A percentile compares a stretch with the other conserved stretches of the same genome.
Evolutionary conservation across 2,329 filamentous ascomycete genomes (phyloP).

Genomic region (Lachnum nothofagi): DNA sequence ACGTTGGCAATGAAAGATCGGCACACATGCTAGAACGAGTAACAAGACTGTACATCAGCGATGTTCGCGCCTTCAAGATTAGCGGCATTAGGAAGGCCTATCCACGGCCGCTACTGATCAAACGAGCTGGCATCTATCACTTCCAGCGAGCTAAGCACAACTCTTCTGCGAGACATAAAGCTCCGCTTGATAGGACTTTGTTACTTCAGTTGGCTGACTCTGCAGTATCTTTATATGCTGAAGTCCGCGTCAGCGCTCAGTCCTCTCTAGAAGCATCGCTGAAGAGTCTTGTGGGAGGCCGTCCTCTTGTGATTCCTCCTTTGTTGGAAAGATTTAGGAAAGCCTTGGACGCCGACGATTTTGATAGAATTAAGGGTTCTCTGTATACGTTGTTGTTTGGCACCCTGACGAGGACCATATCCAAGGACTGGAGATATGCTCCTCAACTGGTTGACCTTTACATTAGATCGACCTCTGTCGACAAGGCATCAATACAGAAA

Average conservation of each 20-base stretch:
- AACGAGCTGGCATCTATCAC: constrained; percentile 90
- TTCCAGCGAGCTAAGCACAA: constrained; percentile 92
- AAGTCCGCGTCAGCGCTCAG: constrained; percentile 91
- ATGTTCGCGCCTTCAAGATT: constrained; percentile 89
- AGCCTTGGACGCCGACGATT: constrained; percentile 74
- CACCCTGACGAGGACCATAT: constrained; percentile 78
- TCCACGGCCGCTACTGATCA: constrained; percentile 83
- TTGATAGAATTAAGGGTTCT: constrained; percentile 88
- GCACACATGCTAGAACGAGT: constrained; percentile 89
- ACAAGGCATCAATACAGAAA: constrained; percentile 91
- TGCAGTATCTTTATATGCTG: constrained; percentile 84
- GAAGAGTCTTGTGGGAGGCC: constrained; percentile 82
- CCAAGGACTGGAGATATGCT: constrained; percentile 91
- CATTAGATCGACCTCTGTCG: constrained; percentile 81
- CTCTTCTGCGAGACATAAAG: constrained; percentile 78
- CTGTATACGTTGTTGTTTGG: constrained; percentile 89
- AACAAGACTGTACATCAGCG: constrained; percentile 74
- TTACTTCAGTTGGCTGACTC: constrained; percentile 85
- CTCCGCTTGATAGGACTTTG: constrained; percentile 79
- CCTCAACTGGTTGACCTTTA: constrained; percentile 85
- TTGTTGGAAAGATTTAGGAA: constrained; percentile 73
- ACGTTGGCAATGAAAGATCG: constrained; percentile 92
- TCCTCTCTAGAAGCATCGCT: constrained; percentile 87
- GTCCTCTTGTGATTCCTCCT: constrained; percentile 84
- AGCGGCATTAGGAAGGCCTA: constrained; percentile 89